Evolutionary conservation across 139 green algal genomes (phyloP).

Genomic region (Volvox africanus): DNA sequence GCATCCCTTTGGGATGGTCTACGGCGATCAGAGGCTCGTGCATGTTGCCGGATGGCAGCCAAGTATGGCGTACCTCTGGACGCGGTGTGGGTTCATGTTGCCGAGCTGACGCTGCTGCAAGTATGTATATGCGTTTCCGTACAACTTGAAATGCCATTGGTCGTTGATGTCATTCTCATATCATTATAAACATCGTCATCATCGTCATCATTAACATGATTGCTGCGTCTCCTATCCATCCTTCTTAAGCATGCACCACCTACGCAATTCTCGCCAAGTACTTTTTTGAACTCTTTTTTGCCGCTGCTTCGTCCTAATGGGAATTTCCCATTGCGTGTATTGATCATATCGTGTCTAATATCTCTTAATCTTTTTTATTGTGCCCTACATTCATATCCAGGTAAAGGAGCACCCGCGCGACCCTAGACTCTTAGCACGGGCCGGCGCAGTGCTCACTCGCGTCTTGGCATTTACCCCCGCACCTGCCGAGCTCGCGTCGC

Average conservation of each 20-base stretch:
- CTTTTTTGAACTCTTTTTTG: too few species aligned
- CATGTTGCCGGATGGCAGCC: conserved; percentile 7
- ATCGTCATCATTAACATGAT: too few species aligned
- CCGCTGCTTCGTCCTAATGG: too few species aligned
- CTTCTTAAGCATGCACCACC: too few species aligned
- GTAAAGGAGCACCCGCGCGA: conserved; percentile 41
- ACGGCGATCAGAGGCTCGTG: conserved; percentile 28
- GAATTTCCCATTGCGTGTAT: too few species aligned
- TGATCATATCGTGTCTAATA: too few species aligned
- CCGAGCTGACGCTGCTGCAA: conserved; percentile 44
- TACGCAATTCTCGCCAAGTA: too few species aligned
- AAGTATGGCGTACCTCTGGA: background rate
- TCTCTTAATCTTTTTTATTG: too few species aligned
- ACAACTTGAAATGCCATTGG: too few species aligned
- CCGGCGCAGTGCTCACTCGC: background rate
- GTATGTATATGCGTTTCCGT: background rate
- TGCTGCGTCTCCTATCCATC: too few species aligned
- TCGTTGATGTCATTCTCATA: too few species aligned
- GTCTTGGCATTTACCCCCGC: background rate
- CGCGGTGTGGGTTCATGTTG: conserved; percentile 37
- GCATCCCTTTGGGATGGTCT: conserved; percentile 41
- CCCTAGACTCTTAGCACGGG: background rate
- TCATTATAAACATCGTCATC: too few species aligned
- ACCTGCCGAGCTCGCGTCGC: background rate
- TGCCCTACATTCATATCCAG: background rate